Conservation (phyloP, 805 yeast species). For the Zygotorulaspora sp. region DNA sequence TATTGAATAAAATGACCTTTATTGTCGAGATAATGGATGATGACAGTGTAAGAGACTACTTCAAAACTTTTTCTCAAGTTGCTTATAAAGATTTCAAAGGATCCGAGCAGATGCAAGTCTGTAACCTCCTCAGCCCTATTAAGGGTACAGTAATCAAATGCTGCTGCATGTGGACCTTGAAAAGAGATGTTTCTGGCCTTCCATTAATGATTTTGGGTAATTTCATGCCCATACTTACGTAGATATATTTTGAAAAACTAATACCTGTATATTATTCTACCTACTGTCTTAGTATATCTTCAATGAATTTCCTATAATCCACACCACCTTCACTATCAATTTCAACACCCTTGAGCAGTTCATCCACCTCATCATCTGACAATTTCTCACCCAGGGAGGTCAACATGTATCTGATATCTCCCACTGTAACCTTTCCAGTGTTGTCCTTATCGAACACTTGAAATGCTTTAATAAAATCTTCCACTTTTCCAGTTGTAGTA, state of each 20-base stretch:
- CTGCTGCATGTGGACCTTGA: constrained; percentile 86
- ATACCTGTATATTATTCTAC: constrained; percentile 3
- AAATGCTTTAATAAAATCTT: constrained; percentile 89
- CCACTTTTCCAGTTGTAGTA: constrained; percentile 35
- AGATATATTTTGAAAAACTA: neutral
- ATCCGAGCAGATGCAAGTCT: constrained; percentile 80
- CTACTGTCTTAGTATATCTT: constrained; percentile 85
- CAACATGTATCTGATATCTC: constrained; percentile 90
- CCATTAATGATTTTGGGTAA: constrained; percentile 97
- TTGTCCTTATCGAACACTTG: constrained; percentile 96
- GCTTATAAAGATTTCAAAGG: constrained; percentile 91
- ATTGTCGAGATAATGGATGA: constrained; percentile 84
- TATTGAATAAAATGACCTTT: constrained; percentile 64
- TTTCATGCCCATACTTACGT: constrained; percentile 62
- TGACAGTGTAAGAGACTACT: constrained; percentile 78
- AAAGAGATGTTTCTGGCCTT: constrained; percentile 91
- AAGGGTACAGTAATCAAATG: constrained; percentile 55
- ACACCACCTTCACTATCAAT: constrained; percentile 92
- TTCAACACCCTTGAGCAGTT: constrained; percentile 89
- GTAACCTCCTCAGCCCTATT: constrained; percentile 65
- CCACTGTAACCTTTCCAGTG: constrained; percentile 95
- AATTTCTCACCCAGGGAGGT: constrained; percentile 95
- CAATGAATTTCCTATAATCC: constrained; percentile 91
- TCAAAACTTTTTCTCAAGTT: constrained; percentile 73
- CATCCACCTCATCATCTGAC: constrained; percentile 88